These are phyloP conservation scores for Fraxinus velutina DNA, from an alignment of 305 asterid species.

Conservation along the genomic window DNA sequence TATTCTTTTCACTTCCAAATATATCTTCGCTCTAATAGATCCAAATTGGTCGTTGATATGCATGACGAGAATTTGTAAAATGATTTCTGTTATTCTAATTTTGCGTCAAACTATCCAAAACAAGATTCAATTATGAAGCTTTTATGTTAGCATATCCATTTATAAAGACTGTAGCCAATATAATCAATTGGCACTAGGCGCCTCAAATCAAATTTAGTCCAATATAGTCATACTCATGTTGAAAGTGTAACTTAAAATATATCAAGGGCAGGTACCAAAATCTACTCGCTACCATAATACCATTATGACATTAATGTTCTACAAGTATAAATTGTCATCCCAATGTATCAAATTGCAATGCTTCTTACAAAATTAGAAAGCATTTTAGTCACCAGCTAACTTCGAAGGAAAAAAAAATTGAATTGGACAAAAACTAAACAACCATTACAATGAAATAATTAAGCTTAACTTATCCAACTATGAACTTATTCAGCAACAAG, in stretches of 20 bases:
- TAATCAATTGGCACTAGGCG: too few species aligned
- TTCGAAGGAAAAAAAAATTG: background rate
- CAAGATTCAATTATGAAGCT: background rate
- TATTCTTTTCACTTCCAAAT: too few species aligned
- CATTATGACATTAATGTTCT: background rate
- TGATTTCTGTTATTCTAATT: background rate
- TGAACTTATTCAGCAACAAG: slow-evolving; percentile 1
- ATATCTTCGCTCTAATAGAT: background rate
- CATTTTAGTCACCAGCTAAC: background rate
- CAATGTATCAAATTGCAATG: background rate
- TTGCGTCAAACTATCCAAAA: background rate
- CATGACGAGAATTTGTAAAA: background rate
- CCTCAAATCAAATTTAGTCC: background rate
- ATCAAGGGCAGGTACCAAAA: background rate
- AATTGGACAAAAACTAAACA: background rate
- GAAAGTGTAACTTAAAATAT: background rate
- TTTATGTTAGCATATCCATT: background rate
- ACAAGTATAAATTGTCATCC: background rate
- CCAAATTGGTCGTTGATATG: background rate
- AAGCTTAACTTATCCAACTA: background rate
- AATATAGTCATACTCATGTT: background rate
- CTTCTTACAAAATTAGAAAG: background rate
- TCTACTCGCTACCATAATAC: background rate
- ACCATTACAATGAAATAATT: background rate
- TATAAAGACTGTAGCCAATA: background rate